phyloP scores from a whole-genome alignment of 192 early-diverging fungal genomes.

The Spizellomyces sp. region DNA sequence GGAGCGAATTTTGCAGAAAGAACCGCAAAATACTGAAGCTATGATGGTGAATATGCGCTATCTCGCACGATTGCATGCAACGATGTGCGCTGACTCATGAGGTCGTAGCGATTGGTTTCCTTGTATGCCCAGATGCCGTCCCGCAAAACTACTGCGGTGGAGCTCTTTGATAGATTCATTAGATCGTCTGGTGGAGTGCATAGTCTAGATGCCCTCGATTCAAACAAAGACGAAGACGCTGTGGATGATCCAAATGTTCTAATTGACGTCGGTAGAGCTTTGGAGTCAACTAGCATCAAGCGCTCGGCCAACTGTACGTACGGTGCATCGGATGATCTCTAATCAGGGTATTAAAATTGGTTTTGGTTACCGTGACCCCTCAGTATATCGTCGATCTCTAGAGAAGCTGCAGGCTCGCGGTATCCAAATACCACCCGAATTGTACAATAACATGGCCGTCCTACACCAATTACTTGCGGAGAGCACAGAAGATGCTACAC shows the following conservation, averaged over 20 bases:
- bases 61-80: neutral
- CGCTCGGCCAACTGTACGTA: constrained; percentile 4
- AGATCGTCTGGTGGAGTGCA: neutral
- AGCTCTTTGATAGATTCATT: constrained; percentile 4
- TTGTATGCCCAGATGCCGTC: constrained; percentile 11
- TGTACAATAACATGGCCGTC: constrained; percentile 89
- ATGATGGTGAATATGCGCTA: constrained; percentile 10
- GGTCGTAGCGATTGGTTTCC: constrained; percentile 13
- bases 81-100: neutral
- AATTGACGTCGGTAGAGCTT: constrained; percentile 6
- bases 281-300: constrained; percentile 10
- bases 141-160: neutral
- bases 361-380: neutral
- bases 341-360: neutral
- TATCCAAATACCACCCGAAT: constrained; percentile 50
- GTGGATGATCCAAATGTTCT: constrained; percentile 1
- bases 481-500: constrained; percentile 33
- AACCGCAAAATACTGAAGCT: constrained; percentile 45
- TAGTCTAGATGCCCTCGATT: neutral
- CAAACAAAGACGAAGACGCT: neutral
- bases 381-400: constrained; percentile 42
- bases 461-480: constrained; percentile 67
- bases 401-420: constrained; percentile 25
- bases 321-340: too few species aligned
- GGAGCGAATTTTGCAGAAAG: constrained; percentile 32